Evolutionary conservation across 768 basidiomycete genomes (phyloP).

Genomic region (Austroboletus eburneus): DNA sequence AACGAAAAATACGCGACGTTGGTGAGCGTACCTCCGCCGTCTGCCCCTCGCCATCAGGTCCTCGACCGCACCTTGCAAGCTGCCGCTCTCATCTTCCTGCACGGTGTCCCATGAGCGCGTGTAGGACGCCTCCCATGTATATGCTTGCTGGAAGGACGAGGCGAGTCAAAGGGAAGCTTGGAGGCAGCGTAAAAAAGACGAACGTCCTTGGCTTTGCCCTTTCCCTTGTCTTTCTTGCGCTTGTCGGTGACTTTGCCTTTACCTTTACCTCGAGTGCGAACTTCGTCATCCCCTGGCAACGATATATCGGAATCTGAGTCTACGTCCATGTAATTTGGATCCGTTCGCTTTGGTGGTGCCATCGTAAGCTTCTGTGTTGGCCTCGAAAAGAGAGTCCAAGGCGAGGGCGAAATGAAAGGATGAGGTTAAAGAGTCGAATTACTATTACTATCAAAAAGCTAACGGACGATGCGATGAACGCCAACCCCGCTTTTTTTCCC

Average conservation of each 20-base stretch:
- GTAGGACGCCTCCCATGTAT: constrained; percentile 96
- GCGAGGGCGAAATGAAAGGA: too few relatives aligned
- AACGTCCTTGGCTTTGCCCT: constrained; percentile 33
- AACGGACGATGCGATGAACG: too few relatives aligned
- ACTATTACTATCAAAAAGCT: too few relatives aligned
- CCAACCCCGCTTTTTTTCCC: too few relatives aligned
- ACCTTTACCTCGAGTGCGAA: constrained; percentile 51
- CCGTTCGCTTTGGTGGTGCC: constrained; percentile 25
- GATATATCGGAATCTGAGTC: constrained; percentile 75
- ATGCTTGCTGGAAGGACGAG: constrained; percentile 58
- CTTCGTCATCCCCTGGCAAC: constrained; percentile 45
- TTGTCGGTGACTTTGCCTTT: constrained; percentile 53
- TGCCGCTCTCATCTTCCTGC: constrained; percentile 92
- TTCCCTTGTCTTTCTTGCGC: constrained; percentile 51
- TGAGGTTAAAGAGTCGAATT: too few relatives aligned
- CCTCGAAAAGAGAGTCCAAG: too few relatives aligned
- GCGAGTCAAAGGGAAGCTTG: constrained; percentile 1
- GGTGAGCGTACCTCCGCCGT: constrained; percentile 61
- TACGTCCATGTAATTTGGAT: constrained; percentile 44
- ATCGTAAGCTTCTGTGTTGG: constrained; percentile 4
- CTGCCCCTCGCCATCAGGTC: constrained; percentile 84
- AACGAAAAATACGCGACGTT: constrained; percentile 1
- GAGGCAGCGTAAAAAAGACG: constrained; percentile 3
- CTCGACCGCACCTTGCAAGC: constrained; percentile 84
- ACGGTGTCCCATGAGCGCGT: constrained; percentile 96